Percentiles rank a stretch among this genome's conserved stretches.
Evolutionary conservation across 306 rosid genomes (phyloP).

Genomic region (Dryas alaskensis): DNA sequence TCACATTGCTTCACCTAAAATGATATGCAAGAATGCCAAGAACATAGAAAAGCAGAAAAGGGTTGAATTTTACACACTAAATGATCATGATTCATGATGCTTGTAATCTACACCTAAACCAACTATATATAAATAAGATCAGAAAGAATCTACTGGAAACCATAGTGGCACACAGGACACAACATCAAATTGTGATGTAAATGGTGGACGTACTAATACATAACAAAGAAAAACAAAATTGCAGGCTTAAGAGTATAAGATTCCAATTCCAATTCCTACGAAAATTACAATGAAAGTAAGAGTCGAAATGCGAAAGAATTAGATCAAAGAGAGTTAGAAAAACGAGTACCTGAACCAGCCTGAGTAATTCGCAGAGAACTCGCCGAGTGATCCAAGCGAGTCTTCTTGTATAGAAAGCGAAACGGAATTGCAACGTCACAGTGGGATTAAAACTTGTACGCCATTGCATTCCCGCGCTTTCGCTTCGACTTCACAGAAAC

Average conservation of each 20-base stretch:
- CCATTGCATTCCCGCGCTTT: conserved; percentile 29
- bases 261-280: background rate
- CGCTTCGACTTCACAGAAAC: conserved; percentile 50
- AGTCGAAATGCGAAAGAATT: background rate
- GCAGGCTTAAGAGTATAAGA: too few relatives aligned
- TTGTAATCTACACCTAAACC: too few relatives aligned
- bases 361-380: background rate
- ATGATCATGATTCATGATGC: too few relatives aligned
- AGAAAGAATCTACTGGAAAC: background rate
- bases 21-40: background rate
- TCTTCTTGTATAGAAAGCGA: background rate
- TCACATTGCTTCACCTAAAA: background rate
- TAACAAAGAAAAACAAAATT: too few relatives aligned
- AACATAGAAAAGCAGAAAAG: background rate
- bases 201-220: too few relatives aligned
- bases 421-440: conserved; percentile 18
- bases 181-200: too few relatives aligned
- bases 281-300: background rate
- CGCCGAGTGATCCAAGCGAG: conserved; percentile 17
- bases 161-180: background rate
- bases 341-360: conserved; percentile 35
- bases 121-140: too few relatives aligned
- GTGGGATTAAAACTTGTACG: conserved; percentile 37
- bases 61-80: background rate
- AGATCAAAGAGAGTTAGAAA: background rate